phyloP scores from a whole-genome alignment of 495 filamentous ascomycete genomes.

The Cryomyces minteri region DNA sequence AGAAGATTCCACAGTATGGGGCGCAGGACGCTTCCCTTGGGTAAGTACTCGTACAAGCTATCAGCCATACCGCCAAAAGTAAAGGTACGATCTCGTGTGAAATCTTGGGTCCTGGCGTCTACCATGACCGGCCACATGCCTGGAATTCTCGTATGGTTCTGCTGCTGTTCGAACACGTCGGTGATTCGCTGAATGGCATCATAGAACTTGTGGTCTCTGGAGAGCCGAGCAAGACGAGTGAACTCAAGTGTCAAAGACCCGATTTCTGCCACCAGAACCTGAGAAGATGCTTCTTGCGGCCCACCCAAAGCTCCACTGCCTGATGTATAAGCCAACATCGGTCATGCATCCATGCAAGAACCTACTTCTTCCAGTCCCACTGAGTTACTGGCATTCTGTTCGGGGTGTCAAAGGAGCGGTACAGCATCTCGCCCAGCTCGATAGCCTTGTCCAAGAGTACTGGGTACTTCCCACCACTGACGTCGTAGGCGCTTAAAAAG shows the following conservation, averaged over 20 bases:
- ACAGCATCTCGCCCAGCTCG: conserved; percentile 25
- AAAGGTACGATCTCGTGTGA: conserved; percentile 9
- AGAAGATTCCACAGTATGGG: background rate
- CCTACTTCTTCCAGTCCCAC: conserved; percentile 4
- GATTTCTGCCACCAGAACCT: conserved; percentile 14
- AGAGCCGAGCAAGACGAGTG: conserved; percentile 20
- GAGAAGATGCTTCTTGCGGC: conserved; percentile 10
- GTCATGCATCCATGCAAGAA: background rate
- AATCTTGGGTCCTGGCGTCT: conserved; percentile 7
- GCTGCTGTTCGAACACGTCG: conserved; percentile 13
- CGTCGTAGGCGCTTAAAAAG: conserved; percentile 29
- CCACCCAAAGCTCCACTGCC: background rate
- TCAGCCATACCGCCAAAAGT: conserved; percentile 22
- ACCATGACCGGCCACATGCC: conserved; percentile 20
- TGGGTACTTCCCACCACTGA: conserved; percentile 21
- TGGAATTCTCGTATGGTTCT: conserved; percentile 17
- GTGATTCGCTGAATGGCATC: conserved; percentile 20
- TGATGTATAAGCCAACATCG: background rate
- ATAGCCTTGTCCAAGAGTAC: conserved; percentile 21
- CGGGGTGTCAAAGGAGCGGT: conserved; percentile 23
- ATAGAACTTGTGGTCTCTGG: conserved; percentile 19
- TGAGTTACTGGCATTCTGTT: conserved; percentile 19
- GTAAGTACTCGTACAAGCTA: conserved; percentile 22
- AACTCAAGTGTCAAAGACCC: conserved; percentile 24
- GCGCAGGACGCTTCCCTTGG: conserved; percentile 23